phyloP scores from a whole-genome alignment of 371 early-diverging fungal genomes.

The Parasitella parasitica region DNA sequence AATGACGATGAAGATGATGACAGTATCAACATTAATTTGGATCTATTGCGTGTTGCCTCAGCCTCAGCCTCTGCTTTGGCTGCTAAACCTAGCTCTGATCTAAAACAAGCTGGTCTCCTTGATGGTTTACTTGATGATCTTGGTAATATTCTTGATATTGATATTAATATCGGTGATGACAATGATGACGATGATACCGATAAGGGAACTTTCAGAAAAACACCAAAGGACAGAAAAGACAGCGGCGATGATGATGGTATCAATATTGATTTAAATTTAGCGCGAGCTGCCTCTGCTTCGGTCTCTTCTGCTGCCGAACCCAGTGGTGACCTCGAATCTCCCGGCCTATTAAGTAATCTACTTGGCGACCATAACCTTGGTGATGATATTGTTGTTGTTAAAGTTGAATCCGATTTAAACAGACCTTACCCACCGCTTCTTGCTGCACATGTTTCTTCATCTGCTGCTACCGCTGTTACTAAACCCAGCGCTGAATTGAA shows the following conservation, averaged over 20 bases:
- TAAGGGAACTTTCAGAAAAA: not conserved
- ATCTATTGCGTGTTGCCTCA: not conserved
- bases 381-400: not conserved
- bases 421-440: not conserved
- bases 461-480: not conserved
- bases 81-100: not conserved
- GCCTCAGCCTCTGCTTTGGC: not conserved
- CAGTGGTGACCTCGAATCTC: not conserved
- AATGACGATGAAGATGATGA: not conserved
- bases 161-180: not conserved
- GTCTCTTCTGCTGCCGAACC: not conserved
- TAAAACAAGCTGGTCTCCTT: not conserved
- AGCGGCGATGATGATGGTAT: not conserved
- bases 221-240: not conserved
- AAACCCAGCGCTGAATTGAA: not conserved
- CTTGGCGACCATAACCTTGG: not conserved
- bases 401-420: not conserved
- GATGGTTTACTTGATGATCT: not conserved
- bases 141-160: not conserved
- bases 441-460: not conserved
- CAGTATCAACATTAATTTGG: not conserved
- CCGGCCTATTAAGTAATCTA: not conserved
- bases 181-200: not conserved
- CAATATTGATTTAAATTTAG: not conserved
- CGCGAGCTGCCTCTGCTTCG: not conserved